A percentile compares a stretch with the other conserved stretches of the same genome.
phyloP scores from a whole-genome alignment of 1,139 yeast genomes.

The Kluyveromyces sp. region DNA sequence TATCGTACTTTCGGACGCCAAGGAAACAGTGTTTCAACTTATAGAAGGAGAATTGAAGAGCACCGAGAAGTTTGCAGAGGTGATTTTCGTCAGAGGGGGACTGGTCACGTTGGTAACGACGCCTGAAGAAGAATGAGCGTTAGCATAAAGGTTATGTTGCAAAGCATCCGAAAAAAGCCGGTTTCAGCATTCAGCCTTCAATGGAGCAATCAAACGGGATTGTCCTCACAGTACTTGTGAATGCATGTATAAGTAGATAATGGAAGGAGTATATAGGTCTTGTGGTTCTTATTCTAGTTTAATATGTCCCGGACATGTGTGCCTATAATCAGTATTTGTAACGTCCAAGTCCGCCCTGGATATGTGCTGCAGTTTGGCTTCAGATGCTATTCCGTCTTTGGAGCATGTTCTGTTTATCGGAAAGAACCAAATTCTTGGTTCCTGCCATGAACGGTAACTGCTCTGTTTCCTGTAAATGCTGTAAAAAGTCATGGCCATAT shows the following conservation, averaged over 20 bases:
- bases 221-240: neutral
- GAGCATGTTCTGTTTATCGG: slow-evolving; percentile 24
- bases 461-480: slow-evolving; percentile 46
- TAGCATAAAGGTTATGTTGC: too few species aligned
- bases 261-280: neutral
- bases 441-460: slow-evolving; percentile 63
- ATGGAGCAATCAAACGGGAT: neutral
- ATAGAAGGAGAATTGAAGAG: slow-evolving; percentile 39
- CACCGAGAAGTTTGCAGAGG: slow-evolving; percentile 63
- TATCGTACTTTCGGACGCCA: slow-evolving; percentile 89
- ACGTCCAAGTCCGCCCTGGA: slow-evolving; percentile 2
- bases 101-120: slow-evolving; percentile 76
- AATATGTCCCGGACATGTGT: neutral
- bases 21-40: slow-evolving; percentile 65
- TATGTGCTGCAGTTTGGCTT: neutral
- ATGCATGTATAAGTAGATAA: neutral
- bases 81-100: slow-evolving; percentile 96
- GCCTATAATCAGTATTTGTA: neutral
- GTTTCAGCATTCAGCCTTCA: too few species aligned
- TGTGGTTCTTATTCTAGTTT: neutral
- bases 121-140: slow-evolving; percentile 25
- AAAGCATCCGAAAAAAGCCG: too few species aligned
- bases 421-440: slow-evolving; percentile 14
- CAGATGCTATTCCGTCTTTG: slow-evolving; percentile 61
- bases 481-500: slow-evolving; percentile 59